phyloP scores from a whole-genome alignment of 2,329 filamentous ascomycete species.

The Aureobasidium sp. region DNA sequence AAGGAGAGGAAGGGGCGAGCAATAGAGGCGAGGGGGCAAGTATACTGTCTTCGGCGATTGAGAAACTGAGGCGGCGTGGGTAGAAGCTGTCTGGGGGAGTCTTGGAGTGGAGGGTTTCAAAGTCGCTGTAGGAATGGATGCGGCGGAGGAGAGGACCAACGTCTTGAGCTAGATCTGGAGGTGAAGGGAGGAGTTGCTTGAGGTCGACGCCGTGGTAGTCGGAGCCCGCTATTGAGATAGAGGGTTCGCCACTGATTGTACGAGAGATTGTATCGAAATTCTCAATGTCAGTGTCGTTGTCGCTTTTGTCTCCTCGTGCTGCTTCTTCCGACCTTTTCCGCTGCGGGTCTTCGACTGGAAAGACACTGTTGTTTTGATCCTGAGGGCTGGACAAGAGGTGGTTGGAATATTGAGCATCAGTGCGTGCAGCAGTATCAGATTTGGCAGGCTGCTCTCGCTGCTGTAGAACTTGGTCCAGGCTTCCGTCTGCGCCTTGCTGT shows the following conservation, averaged over 20 bases:
- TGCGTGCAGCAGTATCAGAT: too few relatives aligned
- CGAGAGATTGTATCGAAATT: not conserved
- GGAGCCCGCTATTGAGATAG: constrained; percentile 50
- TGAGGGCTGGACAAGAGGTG: not conserved
- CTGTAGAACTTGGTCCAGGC: not conserved
- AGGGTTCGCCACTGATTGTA: constrained; percentile 6
- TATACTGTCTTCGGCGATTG: constrained; percentile 67
- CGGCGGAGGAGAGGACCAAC: constrained; percentile 50
- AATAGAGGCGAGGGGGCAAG: constrained; percentile 32
- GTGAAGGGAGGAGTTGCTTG: constrained; percentile 46
- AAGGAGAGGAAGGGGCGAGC: not conserved
- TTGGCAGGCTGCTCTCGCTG: not conserved
- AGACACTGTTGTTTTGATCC: not conserved
- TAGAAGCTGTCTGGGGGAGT: constrained; percentile 49
- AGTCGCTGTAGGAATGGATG: constrained; percentile 45
- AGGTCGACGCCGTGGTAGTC: constrained; percentile 54
- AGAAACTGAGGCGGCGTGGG: constrained; percentile 68
- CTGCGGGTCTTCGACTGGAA: constrained; percentile 9
- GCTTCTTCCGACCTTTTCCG: not conserved
- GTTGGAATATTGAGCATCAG: not conserved
- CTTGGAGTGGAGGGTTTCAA: constrained; percentile 17
- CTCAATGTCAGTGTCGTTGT: not conserved
- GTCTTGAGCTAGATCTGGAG: constrained; percentile 41
- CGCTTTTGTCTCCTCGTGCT: not conserved
- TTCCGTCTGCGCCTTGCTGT: not conserved